Conservation (phyloP, 306 rosid species). For the Cucurbita pepo region DNA sequence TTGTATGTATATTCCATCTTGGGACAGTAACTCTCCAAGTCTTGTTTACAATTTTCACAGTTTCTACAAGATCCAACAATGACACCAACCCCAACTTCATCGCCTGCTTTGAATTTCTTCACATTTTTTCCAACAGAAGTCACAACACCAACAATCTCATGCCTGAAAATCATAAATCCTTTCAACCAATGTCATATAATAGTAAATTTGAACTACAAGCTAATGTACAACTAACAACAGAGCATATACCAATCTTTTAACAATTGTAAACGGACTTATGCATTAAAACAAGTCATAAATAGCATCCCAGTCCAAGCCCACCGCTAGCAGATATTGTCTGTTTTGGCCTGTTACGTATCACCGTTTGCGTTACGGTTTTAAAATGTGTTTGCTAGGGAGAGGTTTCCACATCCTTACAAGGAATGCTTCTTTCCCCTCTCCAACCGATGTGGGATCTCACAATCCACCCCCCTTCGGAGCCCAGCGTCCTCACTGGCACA, state of each 20-base stretch:
- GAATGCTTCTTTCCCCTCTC: no score
- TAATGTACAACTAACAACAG: not conserved
- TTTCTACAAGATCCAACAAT: constrained; percentile 56
- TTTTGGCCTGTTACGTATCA: no score
- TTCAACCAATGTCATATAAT: not conserved
- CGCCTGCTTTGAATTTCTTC: constrained; percentile 53
- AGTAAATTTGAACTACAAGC: not conserved
- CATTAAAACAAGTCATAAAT: not conserved
- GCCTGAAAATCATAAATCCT: constrained; percentile 31
- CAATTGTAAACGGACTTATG: not conserved
- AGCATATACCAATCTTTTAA: not conserved
- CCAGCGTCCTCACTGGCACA: no score
- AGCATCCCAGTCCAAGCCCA: not conserved
- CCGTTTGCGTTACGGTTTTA: no score
- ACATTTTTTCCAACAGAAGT: constrained; percentile 51
- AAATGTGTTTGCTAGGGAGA: no score
- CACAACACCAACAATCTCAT: constrained; percentile 69
- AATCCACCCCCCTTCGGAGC: no score
- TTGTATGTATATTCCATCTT: constrained; percentile 37
- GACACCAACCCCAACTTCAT: constrained; percentile 77
- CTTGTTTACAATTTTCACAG: constrained; percentile 64
- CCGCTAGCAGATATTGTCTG: no score
- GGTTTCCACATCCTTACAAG: no score
- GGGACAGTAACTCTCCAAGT: constrained; percentile 68
- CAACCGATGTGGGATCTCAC: no score